phyloP scores from a whole-genome alignment of 768 basidiomycete species.

The Pleurotus citrinopileatus region DNA sequence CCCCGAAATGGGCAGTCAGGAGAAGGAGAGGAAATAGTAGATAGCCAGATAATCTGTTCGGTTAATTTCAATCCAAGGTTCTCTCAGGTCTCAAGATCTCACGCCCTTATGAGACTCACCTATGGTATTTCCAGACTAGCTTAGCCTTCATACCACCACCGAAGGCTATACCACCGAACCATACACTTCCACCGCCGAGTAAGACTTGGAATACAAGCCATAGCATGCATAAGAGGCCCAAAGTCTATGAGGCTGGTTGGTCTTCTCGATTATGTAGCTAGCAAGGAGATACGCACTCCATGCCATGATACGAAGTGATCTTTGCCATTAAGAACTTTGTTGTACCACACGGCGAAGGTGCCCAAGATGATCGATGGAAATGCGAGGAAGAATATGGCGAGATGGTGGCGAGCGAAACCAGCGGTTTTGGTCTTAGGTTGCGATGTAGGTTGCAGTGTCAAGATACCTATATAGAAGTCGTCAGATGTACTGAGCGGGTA shows the following conservation, averaged over 20 bases:
- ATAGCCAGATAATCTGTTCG: slow-evolving; percentile 55
- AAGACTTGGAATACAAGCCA: slow-evolving; percentile 63
- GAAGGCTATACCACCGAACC: slow-evolving; percentile 67
- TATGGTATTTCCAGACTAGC: slow-evolving; percentile 79
- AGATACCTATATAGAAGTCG: slow-evolving; percentile 57
- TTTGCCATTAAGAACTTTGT: slow-evolving; percentile 50
- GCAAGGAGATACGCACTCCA: slow-evolving; percentile 42
- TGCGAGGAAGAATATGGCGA: slow-evolving; percentile 51
- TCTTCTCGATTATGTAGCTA: not conserved
- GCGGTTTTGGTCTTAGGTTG: slow-evolving; percentile 62
- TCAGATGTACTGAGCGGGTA: too few relatives aligned
- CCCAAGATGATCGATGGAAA: slow-evolving; percentile 60
- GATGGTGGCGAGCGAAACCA: slow-evolving; percentile 69
- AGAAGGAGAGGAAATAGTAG: slow-evolving; percentile 59
- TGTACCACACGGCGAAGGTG: slow-evolving; percentile 55
- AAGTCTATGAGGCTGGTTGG: slow-evolving; percentile 34
- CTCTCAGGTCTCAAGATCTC: too few relatives aligned
- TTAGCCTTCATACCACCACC: slow-evolving; percentile 75
- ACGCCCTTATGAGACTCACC: slow-evolving; percentile 37
- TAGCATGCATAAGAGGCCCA: slow-evolving; percentile 59
- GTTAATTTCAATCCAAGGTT: too few relatives aligned
- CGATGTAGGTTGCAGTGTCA: slow-evolving; percentile 75
- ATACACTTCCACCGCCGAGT: slow-evolving; percentile 74
- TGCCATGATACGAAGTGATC: slow-evolving; percentile 76
- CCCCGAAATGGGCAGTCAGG: slow-evolving; percentile 66